Evolutionary conservation across 208 protist genomes (phyloP).

Genomic region (Lotmaria passim): DNA sequence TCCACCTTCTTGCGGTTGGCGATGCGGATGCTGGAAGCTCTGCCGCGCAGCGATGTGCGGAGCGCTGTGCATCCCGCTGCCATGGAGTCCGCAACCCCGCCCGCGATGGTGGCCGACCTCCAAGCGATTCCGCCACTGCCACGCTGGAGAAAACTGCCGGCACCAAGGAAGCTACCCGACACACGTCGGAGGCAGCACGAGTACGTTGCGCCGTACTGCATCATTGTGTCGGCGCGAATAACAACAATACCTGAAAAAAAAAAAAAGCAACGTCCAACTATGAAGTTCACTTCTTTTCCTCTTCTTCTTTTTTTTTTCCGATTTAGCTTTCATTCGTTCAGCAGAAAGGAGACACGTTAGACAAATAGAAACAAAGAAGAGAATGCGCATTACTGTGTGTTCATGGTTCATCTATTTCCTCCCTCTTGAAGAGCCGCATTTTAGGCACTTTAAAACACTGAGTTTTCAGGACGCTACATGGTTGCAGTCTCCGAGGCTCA

Average conservation of each 20-base stretch:
- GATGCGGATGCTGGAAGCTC: conserved; percentile 60
- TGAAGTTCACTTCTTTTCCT: conserved; percentile 3
- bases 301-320: neutral
- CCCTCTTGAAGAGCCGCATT: no score
- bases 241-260: neutral
- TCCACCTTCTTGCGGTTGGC: conserved; percentile 86
- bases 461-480: no score
- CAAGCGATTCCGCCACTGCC: neutral
- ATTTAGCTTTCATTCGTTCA: no score
- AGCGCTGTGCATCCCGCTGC: neutral
- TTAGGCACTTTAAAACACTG: no score
- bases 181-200: conserved; percentile 15
- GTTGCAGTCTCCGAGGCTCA: no score
- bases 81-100: neutral
- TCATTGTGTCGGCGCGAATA: neutral
- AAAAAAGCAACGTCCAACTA: neutral
- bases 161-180: neutral
- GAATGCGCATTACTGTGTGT: no score
- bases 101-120: neutral
- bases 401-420: no score
- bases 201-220: conserved; percentile 18
- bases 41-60: conserved; percentile 20
- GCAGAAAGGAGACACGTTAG: no score
- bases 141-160: neutral
- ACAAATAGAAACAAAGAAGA: no score